Conservation (phyloP, 2,329 filamentous ascomycete genomes). For the Berkeleyomyces rouxiae region DNA sequence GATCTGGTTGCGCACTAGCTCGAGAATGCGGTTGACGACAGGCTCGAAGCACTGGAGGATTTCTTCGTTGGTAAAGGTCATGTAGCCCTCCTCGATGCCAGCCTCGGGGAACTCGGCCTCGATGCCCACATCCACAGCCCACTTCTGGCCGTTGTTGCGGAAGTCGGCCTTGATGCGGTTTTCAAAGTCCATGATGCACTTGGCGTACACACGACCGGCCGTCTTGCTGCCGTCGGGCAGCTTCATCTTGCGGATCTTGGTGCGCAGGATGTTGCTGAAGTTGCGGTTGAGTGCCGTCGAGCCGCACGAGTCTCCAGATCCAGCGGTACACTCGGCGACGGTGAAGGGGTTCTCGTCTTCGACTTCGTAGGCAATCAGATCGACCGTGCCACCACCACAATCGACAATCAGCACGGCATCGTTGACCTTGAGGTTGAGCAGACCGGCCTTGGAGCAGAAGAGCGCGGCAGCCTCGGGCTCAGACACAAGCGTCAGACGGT, state of each 20-base stretch:
- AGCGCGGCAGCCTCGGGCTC: slow-evolving; percentile 94
- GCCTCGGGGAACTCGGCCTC: slow-evolving; percentile 96
- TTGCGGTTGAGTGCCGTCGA: slow-evolving; percentile 97
- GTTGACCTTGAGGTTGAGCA: slow-evolving; percentile 93
- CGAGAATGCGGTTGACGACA: slow-evolving; percentile 89
- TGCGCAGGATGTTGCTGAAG: slow-evolving; percentile 93
- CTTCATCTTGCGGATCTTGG: slow-evolving; percentile 99
- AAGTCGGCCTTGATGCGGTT: slow-evolving; percentile 99
- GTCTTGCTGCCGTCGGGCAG: slow-evolving; percentile 91
- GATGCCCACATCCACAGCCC: slow-evolving; percentile 96
- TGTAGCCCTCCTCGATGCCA: slow-evolving; percentile 96
- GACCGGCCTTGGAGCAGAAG: slow-evolving; percentile 92
- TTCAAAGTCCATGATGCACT: slow-evolving; percentile 99
- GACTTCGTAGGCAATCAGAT: slow-evolving; percentile 97
- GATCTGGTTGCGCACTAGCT: slow-evolving; percentile 93
- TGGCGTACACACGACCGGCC: slow-evolving; percentile 94
- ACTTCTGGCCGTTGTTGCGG: slow-evolving; percentile 97
- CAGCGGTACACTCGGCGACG: slow-evolving; percentile 90
- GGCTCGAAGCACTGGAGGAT: slow-evolving; percentile 98
- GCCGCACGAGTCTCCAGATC: slow-evolving; percentile 92
- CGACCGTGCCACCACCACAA: slow-evolving; percentile 94
- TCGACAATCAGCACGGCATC: slow-evolving; percentile 97
- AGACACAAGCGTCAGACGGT: slow-evolving; percentile 81
- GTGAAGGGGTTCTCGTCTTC: slow-evolving; percentile 96
- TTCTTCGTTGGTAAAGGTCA: slow-evolving; percentile 99